phyloP scores from a whole-genome alignment of 75 land plant species.

The Cupressus sempervirens region DNA sequence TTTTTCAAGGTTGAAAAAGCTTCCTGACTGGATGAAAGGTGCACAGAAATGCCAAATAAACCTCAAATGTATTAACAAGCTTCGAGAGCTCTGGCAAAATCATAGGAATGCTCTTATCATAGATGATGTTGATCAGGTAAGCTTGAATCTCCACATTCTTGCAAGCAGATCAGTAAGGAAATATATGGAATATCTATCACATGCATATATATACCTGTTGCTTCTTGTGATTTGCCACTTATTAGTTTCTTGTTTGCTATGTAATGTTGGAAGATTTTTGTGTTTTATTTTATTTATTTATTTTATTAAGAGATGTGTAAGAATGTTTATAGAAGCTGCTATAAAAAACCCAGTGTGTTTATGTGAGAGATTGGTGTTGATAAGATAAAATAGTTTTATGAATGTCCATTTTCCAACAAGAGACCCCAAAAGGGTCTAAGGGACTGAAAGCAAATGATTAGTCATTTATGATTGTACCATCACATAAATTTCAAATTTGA shows the following conservation, averaged over 20 bases:
- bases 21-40: slow-evolving; percentile 12
- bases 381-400: no score
- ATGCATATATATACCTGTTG: not conserved
- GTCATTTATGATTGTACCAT: not conserved
- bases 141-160: not conserved
- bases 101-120: slow-evolving; percentile 52
- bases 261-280: not conserved
- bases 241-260: not conserved
- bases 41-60: not conserved
- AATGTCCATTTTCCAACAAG: no score
- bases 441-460: not conserved
- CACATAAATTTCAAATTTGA: not conserved
- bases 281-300: not conserved
- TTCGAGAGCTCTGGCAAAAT: slow-evolving; percentile 49
- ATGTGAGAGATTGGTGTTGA: not conserved
- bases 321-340: not conserved
- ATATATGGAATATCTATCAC: not conserved
- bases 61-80: slow-evolving; percentile 35
- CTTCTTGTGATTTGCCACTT: not conserved
- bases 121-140: slow-evolving; percentile 34
- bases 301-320: not conserved
- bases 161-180: not conserved
- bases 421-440: no score
- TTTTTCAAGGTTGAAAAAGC: slow-evolving; percentile 5
- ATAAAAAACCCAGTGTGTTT: not conserved